Evolutionary conservation across 257 asterid genomes (phyloP).

Genomic region (Ophiorrhiza pumila): DNA sequence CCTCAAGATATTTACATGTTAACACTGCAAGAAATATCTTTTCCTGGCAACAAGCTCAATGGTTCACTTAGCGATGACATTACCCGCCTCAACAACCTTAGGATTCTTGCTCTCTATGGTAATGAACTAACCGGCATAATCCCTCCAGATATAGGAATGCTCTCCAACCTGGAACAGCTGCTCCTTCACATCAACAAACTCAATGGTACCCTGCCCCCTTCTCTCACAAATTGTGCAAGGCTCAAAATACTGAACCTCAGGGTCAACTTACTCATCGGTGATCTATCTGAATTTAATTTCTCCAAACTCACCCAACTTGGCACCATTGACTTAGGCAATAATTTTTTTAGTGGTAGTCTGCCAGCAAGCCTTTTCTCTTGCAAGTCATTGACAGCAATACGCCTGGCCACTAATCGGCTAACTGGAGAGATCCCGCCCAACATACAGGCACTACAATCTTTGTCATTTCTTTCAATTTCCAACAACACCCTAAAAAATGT

Average conservation of each 20-base stretch:
- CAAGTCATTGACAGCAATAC: conserved; percentile 71
- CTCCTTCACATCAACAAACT: conserved; percentile 75
- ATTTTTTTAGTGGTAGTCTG: conserved; percentile 55
- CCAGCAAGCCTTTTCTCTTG: conserved; percentile 69
- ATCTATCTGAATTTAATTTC: conserved; percentile 68
- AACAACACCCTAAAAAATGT: conserved; percentile 71
- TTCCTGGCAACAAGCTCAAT: conserved; percentile 64
- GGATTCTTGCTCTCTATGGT: conserved; percentile 53
- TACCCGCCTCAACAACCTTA: conserved; percentile 54
- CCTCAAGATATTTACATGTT: conserved; percentile 58
- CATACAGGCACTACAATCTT: conserved; percentile 51
- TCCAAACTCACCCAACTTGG: conserved; percentile 54
- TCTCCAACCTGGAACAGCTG: conserved; percentile 53
- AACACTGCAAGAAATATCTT: conserved; percentile 52
- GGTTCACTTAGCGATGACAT: conserved; percentile 51
- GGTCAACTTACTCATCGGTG: conserved; percentile 71
- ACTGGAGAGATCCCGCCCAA: conserved; percentile 62
- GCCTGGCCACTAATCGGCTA: conserved; percentile 63
- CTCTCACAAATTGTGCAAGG: conserved; percentile 64
- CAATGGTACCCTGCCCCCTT: conserved; percentile 64
- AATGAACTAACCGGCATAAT: conserved; percentile 58
- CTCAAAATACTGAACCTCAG: conserved; percentile 62
- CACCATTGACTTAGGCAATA: conserved; percentile 77
- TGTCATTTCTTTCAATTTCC: conserved; percentile 81
- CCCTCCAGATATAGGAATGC: conserved; percentile 66